A percentile compares a stretch with the other conserved stretches of the same genome.
phyloP scores from a whole-genome alignment of 1,139 yeast genomes.

The Yamadazyma trypodendri region DNA sequence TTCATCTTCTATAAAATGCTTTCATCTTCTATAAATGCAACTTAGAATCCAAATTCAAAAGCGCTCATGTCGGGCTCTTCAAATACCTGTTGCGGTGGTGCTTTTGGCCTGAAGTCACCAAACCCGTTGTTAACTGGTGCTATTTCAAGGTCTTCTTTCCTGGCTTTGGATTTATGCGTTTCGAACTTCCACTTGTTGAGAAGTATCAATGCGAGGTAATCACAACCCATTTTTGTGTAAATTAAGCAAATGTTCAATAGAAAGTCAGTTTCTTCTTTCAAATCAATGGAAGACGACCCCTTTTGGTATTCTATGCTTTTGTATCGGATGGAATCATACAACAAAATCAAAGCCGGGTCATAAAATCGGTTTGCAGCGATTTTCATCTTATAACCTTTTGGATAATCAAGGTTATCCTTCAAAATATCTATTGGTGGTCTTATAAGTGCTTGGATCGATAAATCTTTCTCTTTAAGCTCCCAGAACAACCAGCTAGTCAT shows the following conservation, averaged over 20 bases:
- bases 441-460: conserved; percentile 65
- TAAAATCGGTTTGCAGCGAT: conserved; percentile 47
- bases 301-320: conserved; percentile 22
- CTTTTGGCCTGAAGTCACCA: conserved; percentile 8
- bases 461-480: conserved; percentile 53
- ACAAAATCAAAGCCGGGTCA: conserved; percentile 75
- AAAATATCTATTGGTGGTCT: conserved; percentile 51
- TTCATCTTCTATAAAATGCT: no score
- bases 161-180: conserved; percentile 12
- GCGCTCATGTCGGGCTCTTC: conserved; percentile 83
- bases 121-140: conserved; percentile 7
- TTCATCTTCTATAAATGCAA: background rate
- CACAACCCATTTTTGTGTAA: conserved; percentile 90
- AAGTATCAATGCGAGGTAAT: conserved; percentile 64
- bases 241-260: conserved; percentile 63
- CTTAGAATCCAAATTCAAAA: conserved; percentile 57
- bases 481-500: conserved; percentile 78
- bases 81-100: conserved; percentile 53
- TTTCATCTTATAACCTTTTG: conserved; percentile 18
- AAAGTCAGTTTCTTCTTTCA: conserved; percentile 54
- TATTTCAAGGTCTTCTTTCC: conserved; percentile 1
- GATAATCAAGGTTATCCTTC: conserved; percentile 21
- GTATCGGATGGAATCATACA: conserved; percentile 62
- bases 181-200: conserved; percentile 69
- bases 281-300: conserved; percentile 8